Evolutionary conservation across 352 stramenopile genomes (phyloP), one percentile per base, ranked within the genome.

Genomic region (Phytophthora ramorum): DNA sequence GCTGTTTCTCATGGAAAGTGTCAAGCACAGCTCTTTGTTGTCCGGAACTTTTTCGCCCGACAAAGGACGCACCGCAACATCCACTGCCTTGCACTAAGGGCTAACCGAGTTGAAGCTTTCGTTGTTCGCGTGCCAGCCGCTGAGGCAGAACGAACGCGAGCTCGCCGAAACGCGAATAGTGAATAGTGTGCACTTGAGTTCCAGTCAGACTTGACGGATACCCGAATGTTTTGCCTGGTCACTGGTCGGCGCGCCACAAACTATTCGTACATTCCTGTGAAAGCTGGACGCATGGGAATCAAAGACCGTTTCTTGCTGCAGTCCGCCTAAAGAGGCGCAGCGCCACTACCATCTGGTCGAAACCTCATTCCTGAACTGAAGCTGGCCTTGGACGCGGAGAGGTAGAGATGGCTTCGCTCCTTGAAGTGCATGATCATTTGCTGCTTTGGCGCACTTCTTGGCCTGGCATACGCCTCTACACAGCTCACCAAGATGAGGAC

Each of bases 21-120:
- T 58, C 61, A 69, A 63, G 46, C 37, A 32, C 38, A 30, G 35
- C 30, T 55, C 45, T 69, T 63, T 17, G 51, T 52, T 58, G 37
- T 69, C 61, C 20, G 47, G 24, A 68, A 59, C 1, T 19, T 51
- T 13, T 2, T 30, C 2, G 35, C 24, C n/a, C 49, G 24, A 28
- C 44, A 54, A 2, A 43, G n/a, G n/a, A n/a, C n/a, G n/a, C n/a
- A 28, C 2, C 24, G 24, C 24, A 28, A 28, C 24, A 28, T 28
- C 24, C 5, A 28, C 24, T 28, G 8, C 17, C 26, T 50, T 44
- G 14, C 24, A 4, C 24, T 16, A 26, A 51, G 12, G 13, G 12
- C n/a, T n/a, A n/a, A n/a, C 10, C 35, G 54, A 71, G 56, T 59
- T 69, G 32, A 66, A 41, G 37, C 20, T 66, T 66, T 69, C 46